phyloP scores from a whole-genome alignment of 352 stramenopile genomes.

The Thalassiosira mediterranea region DNA sequence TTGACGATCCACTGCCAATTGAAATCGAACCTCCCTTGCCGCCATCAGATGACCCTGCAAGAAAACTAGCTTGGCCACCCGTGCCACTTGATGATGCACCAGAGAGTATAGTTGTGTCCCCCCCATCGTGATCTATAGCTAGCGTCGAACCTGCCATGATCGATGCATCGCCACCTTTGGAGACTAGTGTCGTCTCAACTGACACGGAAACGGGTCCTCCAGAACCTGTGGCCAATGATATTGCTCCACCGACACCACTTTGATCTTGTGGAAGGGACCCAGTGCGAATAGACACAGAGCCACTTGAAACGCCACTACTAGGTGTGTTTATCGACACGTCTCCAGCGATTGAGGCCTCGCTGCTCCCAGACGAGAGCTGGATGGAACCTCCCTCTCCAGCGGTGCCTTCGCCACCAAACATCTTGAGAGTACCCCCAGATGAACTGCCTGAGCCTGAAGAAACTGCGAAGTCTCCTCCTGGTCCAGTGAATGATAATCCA shows the following conservation, averaged over 20 bases:
- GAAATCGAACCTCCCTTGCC: slow-evolving; percentile 24
- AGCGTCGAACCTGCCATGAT: too few relatives aligned
- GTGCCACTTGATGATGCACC: too few relatives aligned
- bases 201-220: too few relatives aligned
- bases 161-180: too few relatives aligned
- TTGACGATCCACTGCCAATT: background rate
- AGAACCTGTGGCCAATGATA: too few relatives aligned
- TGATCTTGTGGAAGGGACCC: background rate
- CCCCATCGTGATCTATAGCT: too few relatives aligned
- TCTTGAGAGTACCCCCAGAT: background rate
- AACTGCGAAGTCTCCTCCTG: background rate
- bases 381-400: background rate
- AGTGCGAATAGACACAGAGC: background rate
- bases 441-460: background rate
- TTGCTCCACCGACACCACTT: background rate
- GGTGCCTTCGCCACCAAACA: background rate
- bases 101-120: too few relatives aligned
- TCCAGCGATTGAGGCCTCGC: background rate
- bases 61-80: slow-evolving; percentile 19
- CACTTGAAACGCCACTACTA: background rate
- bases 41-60: slow-evolving; percentile 33
- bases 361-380: background rate
- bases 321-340: background rate
- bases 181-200: too few relatives aligned
- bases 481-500: background rate